Evolutionary conservation across 2,329 filamentous ascomycete genomes (phyloP), one percentile per base, ranked within the genome.

Genomic region (Fusarium coffeatum): DNA sequence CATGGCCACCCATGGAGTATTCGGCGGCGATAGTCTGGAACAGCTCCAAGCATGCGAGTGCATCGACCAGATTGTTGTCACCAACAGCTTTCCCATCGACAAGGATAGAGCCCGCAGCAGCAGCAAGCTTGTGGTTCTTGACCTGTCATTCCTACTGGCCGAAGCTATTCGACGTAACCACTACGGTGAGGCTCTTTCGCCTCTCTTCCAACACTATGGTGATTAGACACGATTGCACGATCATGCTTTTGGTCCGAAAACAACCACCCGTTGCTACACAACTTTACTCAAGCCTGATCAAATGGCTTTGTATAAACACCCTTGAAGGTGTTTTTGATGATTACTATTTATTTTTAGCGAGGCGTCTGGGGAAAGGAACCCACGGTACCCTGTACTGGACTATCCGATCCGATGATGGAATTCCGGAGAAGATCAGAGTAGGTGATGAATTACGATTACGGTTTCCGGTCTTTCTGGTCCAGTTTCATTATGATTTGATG

Each of bases 101-200:
- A 89, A 91, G 60, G 89, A 92, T 70, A 90, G 92, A 80, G 86
- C 89, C 34, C 88, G 85, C 72, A 88, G 87, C 62, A 90, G 89
- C 55, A 90, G 87, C 82, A 99, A 99, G 85, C 86, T 99, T 75
- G 89, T 97, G 59, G 87, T 98, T 34, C 88, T 99, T 62, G 94
- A 98, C 76, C 87, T 99, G 18, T 97, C 94, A 27, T 92, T 91
- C 77, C 84, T 99, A 54, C 85, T 99, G 42, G 89, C 94, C 7
- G 96, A 99, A 81, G 94, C 94, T 53, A 98, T 99, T 74, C 89
- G 96, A 75, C 90, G 96, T 76, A 98, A 98, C 79, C 95, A 99
- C 80, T 96, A 98, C 77, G 96, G 96, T 80, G 95, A 98, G 83
- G 91, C 91, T 69, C 92, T 93, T 76, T 88, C 86, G 67, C 84